A percentile compares a stretch with the other conserved stretches of the same genome.
Conservation (phyloP, 1,284 basidiomycete genomes). For the Puccinia sorghi region DNA sequence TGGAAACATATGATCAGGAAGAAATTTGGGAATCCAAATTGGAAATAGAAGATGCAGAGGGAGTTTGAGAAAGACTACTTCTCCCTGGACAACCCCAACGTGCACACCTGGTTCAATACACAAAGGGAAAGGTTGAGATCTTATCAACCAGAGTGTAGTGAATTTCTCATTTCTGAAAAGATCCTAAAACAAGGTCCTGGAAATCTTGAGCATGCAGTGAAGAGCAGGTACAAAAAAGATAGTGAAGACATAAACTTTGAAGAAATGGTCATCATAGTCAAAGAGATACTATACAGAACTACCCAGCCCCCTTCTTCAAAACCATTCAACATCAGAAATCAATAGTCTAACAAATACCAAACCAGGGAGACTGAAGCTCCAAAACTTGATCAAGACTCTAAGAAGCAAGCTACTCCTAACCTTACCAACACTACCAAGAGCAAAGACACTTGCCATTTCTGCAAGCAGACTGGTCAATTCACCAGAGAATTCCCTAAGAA, state of each 20-base stretch:
- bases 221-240: not conserved
- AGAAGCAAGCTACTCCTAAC: not conserved
- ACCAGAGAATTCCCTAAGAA: not conserved
- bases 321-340: not conserved
- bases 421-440: not conserved
- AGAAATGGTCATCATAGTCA: not conserved
- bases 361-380: too few relatives aligned
- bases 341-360: not conserved
- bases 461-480: not conserved
- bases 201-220: not conserved
- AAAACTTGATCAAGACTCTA: not conserved
- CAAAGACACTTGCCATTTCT: not conserved
- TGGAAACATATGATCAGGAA: not conserved
- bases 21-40: not conserved
- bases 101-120: not conserved
- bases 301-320: not conserved
- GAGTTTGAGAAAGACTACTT: not conserved
- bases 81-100: not conserved
- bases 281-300: not conserved
- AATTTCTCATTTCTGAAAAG: not conserved
- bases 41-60: constrained; percentile 2
- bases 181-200: not conserved
- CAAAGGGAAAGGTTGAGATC: not conserved
- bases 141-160: not conserved
- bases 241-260: not conserved